Conservation (phyloP, 1,284 basidiomycete species). For the Rhodofomes roseus region DNA sequence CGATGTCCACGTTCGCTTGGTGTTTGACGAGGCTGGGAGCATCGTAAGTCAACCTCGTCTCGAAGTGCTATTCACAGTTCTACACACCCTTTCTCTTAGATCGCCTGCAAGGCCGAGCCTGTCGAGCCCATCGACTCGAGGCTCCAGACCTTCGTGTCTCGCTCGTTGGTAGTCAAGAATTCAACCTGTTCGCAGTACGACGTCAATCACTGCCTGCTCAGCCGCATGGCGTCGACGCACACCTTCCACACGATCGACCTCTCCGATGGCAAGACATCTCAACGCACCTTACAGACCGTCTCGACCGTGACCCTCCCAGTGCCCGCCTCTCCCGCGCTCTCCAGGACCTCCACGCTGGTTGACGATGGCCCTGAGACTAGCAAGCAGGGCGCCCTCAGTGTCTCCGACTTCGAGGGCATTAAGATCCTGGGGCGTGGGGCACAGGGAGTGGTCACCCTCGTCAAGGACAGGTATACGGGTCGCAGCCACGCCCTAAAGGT, state of each 20-base stretch:
- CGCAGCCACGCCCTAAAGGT: conserved; percentile 23
- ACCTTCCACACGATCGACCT: not conserved
- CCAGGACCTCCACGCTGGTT: not conserved
- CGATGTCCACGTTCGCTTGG: not conserved
- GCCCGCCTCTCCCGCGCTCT: not conserved
- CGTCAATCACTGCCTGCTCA: no score
- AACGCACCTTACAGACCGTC: no score
- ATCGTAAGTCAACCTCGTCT: not conserved
- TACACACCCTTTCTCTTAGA: not conserved
- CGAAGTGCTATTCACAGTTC: no score
- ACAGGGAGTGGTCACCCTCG: conserved; percentile 25
- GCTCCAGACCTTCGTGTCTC: not conserved
- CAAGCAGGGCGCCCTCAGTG: not conserved
- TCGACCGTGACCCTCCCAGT: not conserved
- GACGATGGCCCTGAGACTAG: not conserved
- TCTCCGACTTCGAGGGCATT: conserved; percentile 19
- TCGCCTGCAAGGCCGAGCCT: not conserved
- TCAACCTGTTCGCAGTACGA: not conserved
- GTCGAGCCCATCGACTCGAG: not conserved
- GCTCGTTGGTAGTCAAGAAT: not conserved
- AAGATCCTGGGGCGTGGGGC: conserved; percentile 25
- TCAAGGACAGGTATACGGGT: conserved; percentile 18
- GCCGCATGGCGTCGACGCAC: not conserved
- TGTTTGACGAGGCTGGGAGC: not conserved
- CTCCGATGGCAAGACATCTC: not conserved